These are phyloP conservation scores for Spathaspora arborariae DNA, from an alignment of 805 yeast species.

Conservation along the genomic window DNA sequence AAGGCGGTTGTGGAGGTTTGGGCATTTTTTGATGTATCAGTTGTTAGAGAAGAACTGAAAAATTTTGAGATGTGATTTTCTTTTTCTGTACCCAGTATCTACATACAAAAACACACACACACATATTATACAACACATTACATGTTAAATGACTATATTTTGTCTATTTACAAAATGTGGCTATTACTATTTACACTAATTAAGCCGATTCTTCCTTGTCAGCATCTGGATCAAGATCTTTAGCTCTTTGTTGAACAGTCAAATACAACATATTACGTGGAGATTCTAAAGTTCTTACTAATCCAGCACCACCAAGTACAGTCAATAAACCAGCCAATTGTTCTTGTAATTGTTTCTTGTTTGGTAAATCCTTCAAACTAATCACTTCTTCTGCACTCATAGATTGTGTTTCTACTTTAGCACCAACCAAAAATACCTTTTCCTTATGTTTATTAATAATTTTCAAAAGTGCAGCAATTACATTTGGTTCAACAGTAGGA, in stretches of 20 bases:
- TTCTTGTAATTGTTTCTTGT: constrained; percentile 66
- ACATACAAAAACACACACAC: too few relatives aligned
- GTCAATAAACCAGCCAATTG: constrained; percentile 82
- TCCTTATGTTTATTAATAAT: constrained; percentile 63
- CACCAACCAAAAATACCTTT: constrained; percentile 79
- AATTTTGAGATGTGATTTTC: neutral
- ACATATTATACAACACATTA: too few relatives aligned
- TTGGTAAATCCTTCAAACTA: constrained; percentile 69
- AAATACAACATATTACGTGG: constrained; percentile 66
- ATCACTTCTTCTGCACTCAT: constrained; percentile 51
- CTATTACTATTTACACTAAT: neutral
- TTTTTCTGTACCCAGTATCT: neutral
- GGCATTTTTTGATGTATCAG: constrained; percentile 5
- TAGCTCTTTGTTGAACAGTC: constrained; percentile 56
- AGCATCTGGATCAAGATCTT: constrained; percentile 25
- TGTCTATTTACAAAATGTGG: constrained; percentile 4
- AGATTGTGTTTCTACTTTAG: constrained; percentile 63
- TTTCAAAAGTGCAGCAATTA: constrained; percentile 59
- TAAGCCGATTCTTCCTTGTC: constrained; percentile 10
- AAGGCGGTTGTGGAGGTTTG: constrained; percentile 5
- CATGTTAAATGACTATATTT: neutral
- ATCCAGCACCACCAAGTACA: constrained; percentile 84
- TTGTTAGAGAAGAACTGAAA: neutral
- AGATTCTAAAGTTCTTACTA: constrained; percentile 75
- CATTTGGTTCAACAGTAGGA: constrained; percentile 64